A percentile compares a stretch with the other conserved stretches of the same genome.
Conservation (phyloP, 441 rosid species). For the Populus trichocarpa region DNA sequence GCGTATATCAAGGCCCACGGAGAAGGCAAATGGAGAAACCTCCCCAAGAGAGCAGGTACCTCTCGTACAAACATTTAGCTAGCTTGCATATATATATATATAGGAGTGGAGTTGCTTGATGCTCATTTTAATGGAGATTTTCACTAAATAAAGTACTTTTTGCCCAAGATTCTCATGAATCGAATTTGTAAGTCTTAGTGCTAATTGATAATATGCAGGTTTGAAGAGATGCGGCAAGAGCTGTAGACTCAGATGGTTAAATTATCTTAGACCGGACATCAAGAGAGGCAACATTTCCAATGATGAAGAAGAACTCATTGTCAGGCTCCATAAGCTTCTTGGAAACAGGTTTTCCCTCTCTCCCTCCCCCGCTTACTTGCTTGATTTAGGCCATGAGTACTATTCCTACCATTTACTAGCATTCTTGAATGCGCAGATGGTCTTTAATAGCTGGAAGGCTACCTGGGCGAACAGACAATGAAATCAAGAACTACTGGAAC, state of each 20-base stretch:
- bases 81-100: too few species aligned
- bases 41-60: conserved; percentile 60
- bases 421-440: conserved; percentile 45
- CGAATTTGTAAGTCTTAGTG: background rate
- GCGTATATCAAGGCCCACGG: conserved; percentile 50
- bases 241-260: conserved; percentile 56
- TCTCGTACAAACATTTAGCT: background rate
- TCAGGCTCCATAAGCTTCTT: conserved; percentile 55
- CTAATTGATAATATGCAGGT: conserved; percentile 19
- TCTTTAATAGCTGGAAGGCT: conserved; percentile 84
- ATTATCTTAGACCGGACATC: conserved; percentile 53
- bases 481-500: conserved; percentile 83
- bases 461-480: conserved; percentile 85
- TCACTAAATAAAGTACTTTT: too few species aligned
- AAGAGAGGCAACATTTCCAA: conserved; percentile 56
- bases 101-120: background rate
- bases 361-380: background rate
- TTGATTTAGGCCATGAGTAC: background rate
- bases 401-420: background rate
- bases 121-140: too few species aligned
- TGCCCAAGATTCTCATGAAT: background rate
- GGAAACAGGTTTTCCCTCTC: conserved; percentile 30
- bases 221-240: conserved; percentile 56
- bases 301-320: conserved; percentile 56
- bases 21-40: conserved; percentile 72